These are phyloP conservation scores for Alisma plantagoaquatica DNA, from an alignment of 106 monocot genomes.

Conservation along the genomic window DNA sequence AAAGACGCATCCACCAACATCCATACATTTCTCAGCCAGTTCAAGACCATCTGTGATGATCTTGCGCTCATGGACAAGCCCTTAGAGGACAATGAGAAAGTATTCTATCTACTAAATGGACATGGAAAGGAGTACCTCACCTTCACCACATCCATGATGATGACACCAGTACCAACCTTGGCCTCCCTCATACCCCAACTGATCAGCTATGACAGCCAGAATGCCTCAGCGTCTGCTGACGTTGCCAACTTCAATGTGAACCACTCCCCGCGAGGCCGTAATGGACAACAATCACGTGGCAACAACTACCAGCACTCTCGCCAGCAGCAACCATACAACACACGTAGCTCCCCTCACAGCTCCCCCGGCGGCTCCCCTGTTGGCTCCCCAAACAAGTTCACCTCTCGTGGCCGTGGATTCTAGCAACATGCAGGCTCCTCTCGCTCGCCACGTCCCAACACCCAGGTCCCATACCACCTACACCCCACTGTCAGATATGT, in stretches of 20 bases:
- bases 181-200: background rate
- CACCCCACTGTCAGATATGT: background rate
- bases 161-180: background rate
- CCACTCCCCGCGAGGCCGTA: too few species aligned
- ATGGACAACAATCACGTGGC: too few species aligned
- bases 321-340: too few species aligned
- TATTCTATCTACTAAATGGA: background rate
- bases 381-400: too few species aligned
- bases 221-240: too few species aligned
- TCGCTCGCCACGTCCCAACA: background rate
- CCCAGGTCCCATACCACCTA: background rate
- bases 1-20: background rate
- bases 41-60: background rate
- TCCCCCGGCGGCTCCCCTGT: too few species aligned
- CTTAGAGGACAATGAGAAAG: background rate
- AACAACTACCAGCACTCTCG: too few species aligned
- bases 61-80: background rate
- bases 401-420: background rate
- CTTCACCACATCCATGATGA: background rate
- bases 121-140: background rate
- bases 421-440: background rate
- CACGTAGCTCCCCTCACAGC: too few species aligned
- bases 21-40: background rate
- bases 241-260: too few species aligned
- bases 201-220: background rate